Percentiles rank a stretch among this genome's conserved stretches.
These are phyloP conservation scores for Nothomitra cinnamomea DNA, from an alignment of 2,329 filamentous ascomycete species.

Conservation along the genomic window DNA sequence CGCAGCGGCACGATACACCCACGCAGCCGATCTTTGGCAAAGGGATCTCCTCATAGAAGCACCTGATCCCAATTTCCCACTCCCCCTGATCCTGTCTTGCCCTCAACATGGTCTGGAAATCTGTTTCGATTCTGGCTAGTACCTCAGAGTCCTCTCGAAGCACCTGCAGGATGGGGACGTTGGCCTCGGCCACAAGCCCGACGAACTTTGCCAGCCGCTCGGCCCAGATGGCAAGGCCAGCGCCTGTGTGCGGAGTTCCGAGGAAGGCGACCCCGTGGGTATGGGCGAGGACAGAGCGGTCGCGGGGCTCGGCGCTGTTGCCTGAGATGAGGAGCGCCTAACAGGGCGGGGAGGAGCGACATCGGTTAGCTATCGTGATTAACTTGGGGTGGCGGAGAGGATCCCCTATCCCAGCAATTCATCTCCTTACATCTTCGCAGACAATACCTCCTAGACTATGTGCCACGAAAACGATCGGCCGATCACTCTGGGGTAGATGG, in stretches of 20 bases:
- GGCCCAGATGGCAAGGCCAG: slow-evolving; percentile 18
- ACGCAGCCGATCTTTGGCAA: slow-evolving; percentile 7
- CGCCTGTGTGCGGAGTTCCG: slow-evolving; percentile 22
- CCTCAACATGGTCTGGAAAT: slow-evolving; percentile 17
- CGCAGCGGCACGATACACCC: not conserved
- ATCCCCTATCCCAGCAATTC: slow-evolving; percentile 9
- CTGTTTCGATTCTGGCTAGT: slow-evolving; percentile 16
- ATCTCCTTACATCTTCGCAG: slow-evolving; percentile 16
- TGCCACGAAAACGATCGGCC: slow-evolving; percentile 18
- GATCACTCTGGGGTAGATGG: slow-evolving; percentile 9
- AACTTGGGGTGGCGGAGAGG: not conserved
- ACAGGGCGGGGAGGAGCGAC: too few relatives aligned
- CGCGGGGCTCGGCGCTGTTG: slow-evolving; percentile 14
- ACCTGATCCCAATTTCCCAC: slow-evolving; percentile 15
- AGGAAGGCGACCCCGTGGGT: slow-evolving; percentile 21
- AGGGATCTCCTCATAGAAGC: slow-evolving; percentile 17
- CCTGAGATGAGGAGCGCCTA: slow-evolving; percentile 13
- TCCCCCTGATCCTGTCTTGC: slow-evolving; percentile 10
- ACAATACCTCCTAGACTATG: slow-evolving; percentile 18
- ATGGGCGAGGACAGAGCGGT: slow-evolving; percentile 13
- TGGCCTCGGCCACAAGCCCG: slow-evolving; percentile 18
- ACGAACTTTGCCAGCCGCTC: slow-evolving; percentile 14
- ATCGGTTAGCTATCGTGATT: too few relatives aligned
- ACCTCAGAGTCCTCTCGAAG: slow-evolving; percentile 16
- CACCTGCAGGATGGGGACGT: slow-evolving; percentile 15